Conservation (phyloP, 2,329 filamentous ascomycete genomes). For the Pezicula rhizophila region DNA sequence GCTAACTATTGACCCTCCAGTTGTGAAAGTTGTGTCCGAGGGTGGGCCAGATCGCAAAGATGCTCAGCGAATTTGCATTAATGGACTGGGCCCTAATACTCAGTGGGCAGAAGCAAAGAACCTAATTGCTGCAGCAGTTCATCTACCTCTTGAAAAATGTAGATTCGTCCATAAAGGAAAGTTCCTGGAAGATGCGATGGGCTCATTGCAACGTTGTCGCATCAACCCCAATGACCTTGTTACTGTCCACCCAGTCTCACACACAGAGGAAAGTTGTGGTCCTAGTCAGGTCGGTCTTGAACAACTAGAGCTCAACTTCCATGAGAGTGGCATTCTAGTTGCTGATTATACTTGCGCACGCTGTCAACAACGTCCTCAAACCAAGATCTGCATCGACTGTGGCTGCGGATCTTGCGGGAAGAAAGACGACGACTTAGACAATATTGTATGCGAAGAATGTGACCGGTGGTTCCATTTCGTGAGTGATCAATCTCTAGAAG, state of each 20-base stretch:
- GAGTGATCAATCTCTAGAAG: background rate
- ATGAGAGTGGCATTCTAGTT: background rate
- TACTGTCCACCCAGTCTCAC: background rate
- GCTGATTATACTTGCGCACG: background rate
- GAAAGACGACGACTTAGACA: background rate
- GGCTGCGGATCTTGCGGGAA: background rate
- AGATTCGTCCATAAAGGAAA: background rate
- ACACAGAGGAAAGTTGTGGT: background rate
- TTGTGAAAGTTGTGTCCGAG: background rate
- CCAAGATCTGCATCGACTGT: background rate
- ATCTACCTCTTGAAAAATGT: background rate
- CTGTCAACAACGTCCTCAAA: background rate
- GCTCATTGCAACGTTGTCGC: background rate
- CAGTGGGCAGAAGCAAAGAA: background rate
- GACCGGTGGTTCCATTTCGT: conserved; percentile 1
- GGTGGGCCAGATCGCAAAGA: background rate
- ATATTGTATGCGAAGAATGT: conserved; percentile 1
- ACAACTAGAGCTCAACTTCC: background rate
- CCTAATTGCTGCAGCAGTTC: background rate
- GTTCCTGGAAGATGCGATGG: background rate
- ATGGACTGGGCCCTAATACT: background rate
- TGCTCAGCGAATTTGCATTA: background rate
- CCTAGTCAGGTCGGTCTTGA: background rate
- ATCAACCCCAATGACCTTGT: background rate
- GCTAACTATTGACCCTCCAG: background rate